Percentiles rank a stretch among this genome's conserved stretches.
Evolutionary conservation across 768 basidiomycete species (phyloP).

Genomic region (Dioszegia aurantiaca): DNA sequence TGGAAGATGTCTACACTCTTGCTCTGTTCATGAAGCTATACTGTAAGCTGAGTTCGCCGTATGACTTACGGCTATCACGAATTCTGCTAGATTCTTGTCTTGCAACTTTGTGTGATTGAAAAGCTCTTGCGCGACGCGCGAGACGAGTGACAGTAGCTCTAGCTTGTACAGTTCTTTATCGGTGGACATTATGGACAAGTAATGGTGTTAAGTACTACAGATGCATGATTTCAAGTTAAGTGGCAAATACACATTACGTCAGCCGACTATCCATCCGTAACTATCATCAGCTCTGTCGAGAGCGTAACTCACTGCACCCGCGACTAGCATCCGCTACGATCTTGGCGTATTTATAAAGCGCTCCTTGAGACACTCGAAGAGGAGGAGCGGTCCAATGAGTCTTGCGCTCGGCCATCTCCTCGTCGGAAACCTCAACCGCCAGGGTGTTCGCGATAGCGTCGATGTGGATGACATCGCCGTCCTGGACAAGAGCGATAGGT

Average conservation of each 20-base stretch:
- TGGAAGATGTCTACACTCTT: constrained; percentile 79
- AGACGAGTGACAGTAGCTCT: constrained; percentile 85
- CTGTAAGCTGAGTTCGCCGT: background rate
- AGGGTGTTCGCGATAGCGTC: constrained; percentile 50
- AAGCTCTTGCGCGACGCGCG: constrained; percentile 88
- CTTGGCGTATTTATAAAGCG: constrained; percentile 74
- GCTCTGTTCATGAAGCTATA: constrained; percentile 71
- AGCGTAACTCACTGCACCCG: constrained; percentile 62
- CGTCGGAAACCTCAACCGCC: constrained; percentile 62
- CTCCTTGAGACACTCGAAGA: constrained; percentile 59
- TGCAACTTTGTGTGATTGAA: constrained; percentile 73
- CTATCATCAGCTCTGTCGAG: constrained; percentile 6
- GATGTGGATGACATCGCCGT: constrained; percentile 64
- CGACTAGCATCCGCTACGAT: constrained; percentile 84
- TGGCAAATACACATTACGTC: constrained; percentile 7
- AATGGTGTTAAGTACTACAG: background rate
- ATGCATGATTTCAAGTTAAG: constrained; percentile 3
- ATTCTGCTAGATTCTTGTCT: constrained; percentile 93
- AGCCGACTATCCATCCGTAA: constrained; percentile 23
- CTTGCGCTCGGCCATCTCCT: constrained; percentile 72
- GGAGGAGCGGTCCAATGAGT: constrained; percentile 77
- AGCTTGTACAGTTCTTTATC: constrained; percentile 77
- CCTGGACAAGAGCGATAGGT: constrained; percentile 82
- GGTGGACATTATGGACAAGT: constrained; percentile 25
- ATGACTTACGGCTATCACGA: constrained; percentile 65